Evolutionary conservation across 2,329 filamentous ascomycete genomes (phyloP), one percentile per base, ranked within the genome.

Genomic region (Penicillium vulpinum): DNA sequence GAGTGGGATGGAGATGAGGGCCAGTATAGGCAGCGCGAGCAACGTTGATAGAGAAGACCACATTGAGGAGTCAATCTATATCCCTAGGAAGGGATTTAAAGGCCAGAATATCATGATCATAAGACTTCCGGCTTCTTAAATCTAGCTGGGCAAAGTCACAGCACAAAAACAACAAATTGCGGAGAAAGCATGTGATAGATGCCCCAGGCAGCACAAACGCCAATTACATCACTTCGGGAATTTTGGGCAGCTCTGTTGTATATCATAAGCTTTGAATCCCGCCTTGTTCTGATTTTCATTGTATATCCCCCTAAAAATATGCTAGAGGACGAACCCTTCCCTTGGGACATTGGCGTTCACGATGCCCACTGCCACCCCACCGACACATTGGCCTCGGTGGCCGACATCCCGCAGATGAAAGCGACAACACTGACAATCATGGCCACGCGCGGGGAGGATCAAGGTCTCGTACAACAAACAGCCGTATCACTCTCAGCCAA

Each of bases 321-420:
- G 52, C 28, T 29, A 16, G 36, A 52, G 24, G 24, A 24, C 4
- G 31, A 59, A 11, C 46, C 66, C 24, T 85, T 87, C 22, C 85
- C 85, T n/a, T 87, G 85, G 85, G 76, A 85, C 40, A 65, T 87
- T 28, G 84, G 84, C 21, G 78, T 88, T 45, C 85, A 80, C 61
- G 85, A 88, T 67, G 85, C 85, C 29, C 85, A 88, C 69, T 88
- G 85, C 63, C 85, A 88, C 67, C 85, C 85, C 8, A 88, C 85
- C 43, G 85, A 88, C 68, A 86, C 83, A 10, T 81, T 87, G 75
- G 74, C 81, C 24, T 83, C 80, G 35, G 76, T 87, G 54, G 65
- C 77, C 22, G 73, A 75, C 16, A 84, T 88, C 46, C 75, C 80
- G 8, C 65, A 68, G 18, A 88, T 88, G 85, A 81, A 80, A 64